Conservation (phyloP, 2,329 filamentous ascomycete species). For the Claviceps quebecensis region DNA sequence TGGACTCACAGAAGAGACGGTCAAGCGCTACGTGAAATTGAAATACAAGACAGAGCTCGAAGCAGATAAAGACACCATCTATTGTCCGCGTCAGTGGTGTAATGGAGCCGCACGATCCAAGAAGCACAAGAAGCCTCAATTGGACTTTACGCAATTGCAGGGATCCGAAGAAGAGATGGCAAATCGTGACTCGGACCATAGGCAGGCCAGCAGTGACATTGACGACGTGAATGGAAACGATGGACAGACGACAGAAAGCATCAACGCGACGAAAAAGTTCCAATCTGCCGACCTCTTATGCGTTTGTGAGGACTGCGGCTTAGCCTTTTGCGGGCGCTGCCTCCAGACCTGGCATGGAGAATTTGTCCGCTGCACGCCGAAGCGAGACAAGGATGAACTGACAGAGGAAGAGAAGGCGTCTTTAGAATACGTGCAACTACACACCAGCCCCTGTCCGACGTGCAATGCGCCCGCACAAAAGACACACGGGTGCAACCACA, state of each 20-base stretch:
- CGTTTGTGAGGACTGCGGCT: slow-evolving; percentile 77
- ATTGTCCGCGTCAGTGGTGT: slow-evolving; percentile 87
- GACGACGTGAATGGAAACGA: not conserved
- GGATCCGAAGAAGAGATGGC: slow-evolving; percentile 21
- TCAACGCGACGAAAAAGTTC: slow-evolving; percentile 16
- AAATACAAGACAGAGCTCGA: slow-evolving; percentile 91
- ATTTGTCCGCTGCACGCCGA: slow-evolving; percentile 53
- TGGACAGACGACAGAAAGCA: not conserved
- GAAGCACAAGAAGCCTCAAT: slow-evolving; percentile 54
- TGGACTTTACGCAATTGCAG: slow-evolving; percentile 39
- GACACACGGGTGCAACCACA: slow-evolving; percentile 89
- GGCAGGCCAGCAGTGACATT: not conserved
- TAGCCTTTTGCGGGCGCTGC: slow-evolving; percentile 70
- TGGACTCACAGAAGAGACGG: slow-evolving; percentile 52
- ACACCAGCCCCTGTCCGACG: slow-evolving; percentile 81
- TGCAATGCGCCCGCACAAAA: slow-evolving; percentile 80
- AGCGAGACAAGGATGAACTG: slow-evolving; percentile 53
- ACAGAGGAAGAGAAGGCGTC: slow-evolving; percentile 77
- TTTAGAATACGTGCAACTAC: slow-evolving; percentile 64
- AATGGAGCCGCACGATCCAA: slow-evolving; percentile 73
- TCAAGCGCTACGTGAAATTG: slow-evolving; percentile 75
- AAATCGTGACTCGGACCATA: slow-evolving; percentile 11
- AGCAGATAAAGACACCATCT: slow-evolving; percentile 79
- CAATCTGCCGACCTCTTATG: slow-evolving; percentile 51
- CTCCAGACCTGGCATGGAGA: slow-evolving; percentile 84